Evolutionary conservation across 225 moss, liverwort and hornwort genomes (phyloP).

Genomic region (Climacium dendroides): DNA sequence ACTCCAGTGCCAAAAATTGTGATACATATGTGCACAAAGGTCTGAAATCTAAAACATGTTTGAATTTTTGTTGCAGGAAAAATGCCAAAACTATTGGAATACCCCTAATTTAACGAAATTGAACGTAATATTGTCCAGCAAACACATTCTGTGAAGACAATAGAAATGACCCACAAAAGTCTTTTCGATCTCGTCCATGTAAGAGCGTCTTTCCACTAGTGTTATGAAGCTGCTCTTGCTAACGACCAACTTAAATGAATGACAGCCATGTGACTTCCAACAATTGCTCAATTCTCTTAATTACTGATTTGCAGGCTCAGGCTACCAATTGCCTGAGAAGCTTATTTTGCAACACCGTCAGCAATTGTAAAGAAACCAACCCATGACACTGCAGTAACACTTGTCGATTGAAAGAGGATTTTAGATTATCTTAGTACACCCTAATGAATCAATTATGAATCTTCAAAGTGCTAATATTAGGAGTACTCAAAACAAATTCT

Average conservation of each 20-base stretch:
- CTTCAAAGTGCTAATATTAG: background rate
- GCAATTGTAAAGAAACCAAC: too few relatives aligned
- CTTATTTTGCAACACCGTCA: too few relatives aligned
- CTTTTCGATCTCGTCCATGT: background rate
- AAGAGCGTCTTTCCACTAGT: background rate
- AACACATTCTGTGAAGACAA: too few relatives aligned
- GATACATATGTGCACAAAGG: background rate
- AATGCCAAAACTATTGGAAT: background rate
- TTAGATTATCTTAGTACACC: background rate
- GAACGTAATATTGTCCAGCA: too few relatives aligned
- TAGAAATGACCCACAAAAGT: background rate
- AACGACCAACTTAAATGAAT: background rate
- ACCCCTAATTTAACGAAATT: background rate
- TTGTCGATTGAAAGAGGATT: background rate
- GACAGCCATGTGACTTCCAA: background rate
- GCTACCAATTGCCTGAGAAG: background rate
- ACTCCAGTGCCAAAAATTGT: background rate
- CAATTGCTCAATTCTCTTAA: background rate
- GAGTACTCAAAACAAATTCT: background rate
- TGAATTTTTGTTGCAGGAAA: background rate
- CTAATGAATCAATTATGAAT: too few relatives aligned
- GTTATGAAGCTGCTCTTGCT: background rate
- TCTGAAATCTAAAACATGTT: background rate
- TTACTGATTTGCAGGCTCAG: background rate
- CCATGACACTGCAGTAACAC: background rate